Evolutionary conservation across 2,329 filamentous ascomycete species (phyloP).

Genomic region (Apiospora saccharicola): DNA sequence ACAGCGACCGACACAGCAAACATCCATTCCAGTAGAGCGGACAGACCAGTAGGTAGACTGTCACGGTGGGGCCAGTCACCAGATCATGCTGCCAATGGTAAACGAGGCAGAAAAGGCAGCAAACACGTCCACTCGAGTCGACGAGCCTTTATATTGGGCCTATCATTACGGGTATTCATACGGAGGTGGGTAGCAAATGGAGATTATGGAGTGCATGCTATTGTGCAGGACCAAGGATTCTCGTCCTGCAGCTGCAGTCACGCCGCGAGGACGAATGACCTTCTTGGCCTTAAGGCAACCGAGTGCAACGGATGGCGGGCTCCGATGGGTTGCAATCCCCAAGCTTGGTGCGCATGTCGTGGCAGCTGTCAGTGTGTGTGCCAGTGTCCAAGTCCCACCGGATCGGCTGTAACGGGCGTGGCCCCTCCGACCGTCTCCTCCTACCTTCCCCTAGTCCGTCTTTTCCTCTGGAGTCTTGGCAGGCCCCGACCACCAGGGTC

Average conservation of each 20-base stretch:
- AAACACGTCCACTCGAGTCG: constrained; percentile 16
- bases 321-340: constrained; percentile 14
- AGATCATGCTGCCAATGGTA: background rate
- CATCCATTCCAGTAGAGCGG: background rate
- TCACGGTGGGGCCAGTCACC: background rate
- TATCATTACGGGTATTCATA: background rate
- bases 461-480: constrained; percentile 22
- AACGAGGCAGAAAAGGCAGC: constrained; percentile 2
- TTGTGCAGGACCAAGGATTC: background rate
- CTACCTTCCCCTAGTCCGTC: constrained; percentile 17
- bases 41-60: background rate
- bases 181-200: background rate
- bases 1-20: background rate
- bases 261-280: background rate
- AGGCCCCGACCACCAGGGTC: constrained; percentile 31
- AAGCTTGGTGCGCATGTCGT: constrained; percentile 2
- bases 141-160: background rate
- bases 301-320: background rate
- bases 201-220: background rate
- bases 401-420: constrained; percentile 18
- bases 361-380: background rate
- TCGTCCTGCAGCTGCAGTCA: constrained; percentile 16
- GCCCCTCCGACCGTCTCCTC: constrained; percentile 17
- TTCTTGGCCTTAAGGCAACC: constrained; percentile 8
- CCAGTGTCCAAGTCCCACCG: constrained; percentile 3